Conservation (phyloP, 2,329 filamentous ascomycete species). For the Lecanicillium sp. region DNA sequence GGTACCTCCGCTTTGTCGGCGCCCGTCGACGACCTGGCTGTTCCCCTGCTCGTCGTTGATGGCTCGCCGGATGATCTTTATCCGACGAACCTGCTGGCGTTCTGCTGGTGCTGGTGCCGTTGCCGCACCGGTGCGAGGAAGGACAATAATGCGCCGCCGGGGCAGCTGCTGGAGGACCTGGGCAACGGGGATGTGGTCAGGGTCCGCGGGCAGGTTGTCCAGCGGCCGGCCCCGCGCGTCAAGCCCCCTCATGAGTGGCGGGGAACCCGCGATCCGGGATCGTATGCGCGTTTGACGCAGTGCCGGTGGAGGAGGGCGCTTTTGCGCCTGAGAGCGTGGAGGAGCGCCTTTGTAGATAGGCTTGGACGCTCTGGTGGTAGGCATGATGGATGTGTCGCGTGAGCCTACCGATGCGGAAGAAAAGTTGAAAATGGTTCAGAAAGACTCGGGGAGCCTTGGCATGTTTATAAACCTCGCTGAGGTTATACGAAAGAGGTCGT, state of each 20-base stretch:
- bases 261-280: slow-evolving; percentile 18
- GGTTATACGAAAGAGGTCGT: too few relatives aligned
- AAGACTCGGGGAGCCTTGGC: not conserved
- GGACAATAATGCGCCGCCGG: slow-evolving; percentile 4
- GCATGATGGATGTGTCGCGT: not conserved
- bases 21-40: not conserved
- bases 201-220: slow-evolving; percentile 15
- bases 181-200: slow-evolving; percentile 14
- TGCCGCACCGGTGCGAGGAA: not conserved
- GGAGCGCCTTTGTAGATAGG: not conserved
- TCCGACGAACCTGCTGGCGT: not conserved
- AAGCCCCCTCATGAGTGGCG: slow-evolving; percentile 21
- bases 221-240: slow-evolving; percentile 14
- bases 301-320: too few relatives aligned
- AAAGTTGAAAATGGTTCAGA: too few relatives aligned
- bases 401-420: too few relatives aligned
- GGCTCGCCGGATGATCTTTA: not conserved
- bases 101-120: not conserved
- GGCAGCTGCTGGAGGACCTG: slow-evolving; percentile 14
- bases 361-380: not conserved
- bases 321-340: not conserved
- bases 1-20: not conserved
- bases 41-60: not conserved
- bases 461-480: not conserved
- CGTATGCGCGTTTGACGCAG: slow-evolving; percentile 14